Conservation (phyloP, 192 early-diverging fungal species). For the Entomortierella chlamydospora region DNA sequence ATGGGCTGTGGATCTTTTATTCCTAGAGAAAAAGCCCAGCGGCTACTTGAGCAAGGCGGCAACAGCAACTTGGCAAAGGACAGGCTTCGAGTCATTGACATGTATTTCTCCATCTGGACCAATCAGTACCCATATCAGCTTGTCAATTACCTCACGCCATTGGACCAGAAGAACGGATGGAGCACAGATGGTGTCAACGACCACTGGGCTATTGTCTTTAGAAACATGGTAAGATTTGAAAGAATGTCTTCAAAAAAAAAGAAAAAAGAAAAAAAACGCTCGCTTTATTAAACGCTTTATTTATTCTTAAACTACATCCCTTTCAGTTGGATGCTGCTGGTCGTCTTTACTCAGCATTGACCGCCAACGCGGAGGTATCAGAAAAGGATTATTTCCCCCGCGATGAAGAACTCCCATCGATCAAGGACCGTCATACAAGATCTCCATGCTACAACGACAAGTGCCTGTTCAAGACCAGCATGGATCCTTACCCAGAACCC, state of each 20-base stretch:
- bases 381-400: conserved; percentile 61
- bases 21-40: conserved; percentile 61
- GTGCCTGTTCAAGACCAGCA: conserved; percentile 64
- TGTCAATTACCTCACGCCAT: conserved; percentile 57
- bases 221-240: conserved; percentile 49
- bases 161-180: conserved; percentile 58
- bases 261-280: neutral
- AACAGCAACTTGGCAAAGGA: conserved; percentile 59
- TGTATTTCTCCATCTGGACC: conserved; percentile 71
- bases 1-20: conserved; percentile 63
- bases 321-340: conserved; percentile 62
- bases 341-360: conserved; percentile 55
- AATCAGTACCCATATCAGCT: conserved; percentile 71
- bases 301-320: neutral
- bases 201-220: conserved; percentile 60
- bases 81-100: conserved; percentile 57
- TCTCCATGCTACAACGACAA: conserved; percentile 64
- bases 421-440: conserved; percentile 57
- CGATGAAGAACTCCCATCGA: conserved; percentile 54
- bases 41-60: conserved; percentile 63
- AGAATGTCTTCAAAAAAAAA: neutral
- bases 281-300: too few species aligned
- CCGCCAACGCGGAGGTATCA: conserved; percentile 45
- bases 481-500: conserved; percentile 62
- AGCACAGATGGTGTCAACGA: conserved; percentile 57